Evolutionary conservation across 495 filamentous ascomycete genomes (phyloP).

Genomic region (Penicillium chermesinum): DNA sequence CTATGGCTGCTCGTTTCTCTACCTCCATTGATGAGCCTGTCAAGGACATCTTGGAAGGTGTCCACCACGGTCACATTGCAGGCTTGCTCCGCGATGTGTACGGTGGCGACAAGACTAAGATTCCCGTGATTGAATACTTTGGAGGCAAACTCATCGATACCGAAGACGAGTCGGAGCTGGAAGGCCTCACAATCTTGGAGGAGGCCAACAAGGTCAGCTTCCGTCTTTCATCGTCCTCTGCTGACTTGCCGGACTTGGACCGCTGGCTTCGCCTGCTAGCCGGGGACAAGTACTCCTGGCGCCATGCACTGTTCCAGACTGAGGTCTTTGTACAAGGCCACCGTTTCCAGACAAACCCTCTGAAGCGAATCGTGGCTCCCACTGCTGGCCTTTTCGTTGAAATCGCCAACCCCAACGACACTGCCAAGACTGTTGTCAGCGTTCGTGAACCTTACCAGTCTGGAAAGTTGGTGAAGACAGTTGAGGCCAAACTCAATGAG

Average conservation of each 20-base stretch:
- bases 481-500: slow-evolving; percentile 71
- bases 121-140: slow-evolving; percentile 91
- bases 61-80: slow-evolving; percentile 83
- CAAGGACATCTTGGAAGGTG: slow-evolving; percentile 83
- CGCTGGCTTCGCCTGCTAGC: slow-evolving; percentile 85
- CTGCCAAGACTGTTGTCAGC: slow-evolving; percentile 70
- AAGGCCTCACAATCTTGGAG: slow-evolving; percentile 73
- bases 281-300: slow-evolving; percentile 81
- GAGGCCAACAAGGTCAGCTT: slow-evolving; percentile 73
- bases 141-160: slow-evolving; percentile 66
- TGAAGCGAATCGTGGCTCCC: slow-evolving; percentile 84
- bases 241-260: slow-evolving; percentile 68
- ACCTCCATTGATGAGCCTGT: slow-evolving; percentile 85
- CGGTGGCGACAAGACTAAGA: slow-evolving; percentile 58
- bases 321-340: slow-evolving; percentile 93
- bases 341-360: slow-evolving; percentile 94
- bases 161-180: slow-evolving; percentile 58
- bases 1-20: slow-evolving; percentile 88
- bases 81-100: slow-evolving; percentile 77
- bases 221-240: slow-evolving; percentile 67
- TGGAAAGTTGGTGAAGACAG: slow-evolving; percentile 70
- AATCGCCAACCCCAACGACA: slow-evolving; percentile 70
- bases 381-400: slow-evolving; percentile 83
- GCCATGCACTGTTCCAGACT: slow-evolving; percentile 94
- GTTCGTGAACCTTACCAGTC: slow-evolving; percentile 64